Conservation (phyloP, 164 flowering plant species). For the Macadamia tetraphylla region DNA sequence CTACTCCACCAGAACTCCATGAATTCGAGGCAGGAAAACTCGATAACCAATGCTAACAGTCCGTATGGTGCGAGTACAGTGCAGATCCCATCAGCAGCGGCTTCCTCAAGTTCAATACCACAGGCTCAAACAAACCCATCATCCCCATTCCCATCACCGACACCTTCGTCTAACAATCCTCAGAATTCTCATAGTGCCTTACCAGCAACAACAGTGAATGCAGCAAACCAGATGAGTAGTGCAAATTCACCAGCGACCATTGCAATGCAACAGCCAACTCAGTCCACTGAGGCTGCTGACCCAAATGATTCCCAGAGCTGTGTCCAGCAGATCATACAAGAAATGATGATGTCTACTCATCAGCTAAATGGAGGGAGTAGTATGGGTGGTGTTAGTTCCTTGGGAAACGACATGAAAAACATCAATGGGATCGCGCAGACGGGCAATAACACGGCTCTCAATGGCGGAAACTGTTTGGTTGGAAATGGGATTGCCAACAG, state of each 20-base stretch:
- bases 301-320: conserved; percentile 79
- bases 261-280: conserved; percentile 40
- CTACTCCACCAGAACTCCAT: conserved; percentile 86
- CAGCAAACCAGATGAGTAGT: conserved; percentile 37
- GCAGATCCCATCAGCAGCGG: conserved; percentile 73
- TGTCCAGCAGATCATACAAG: conserved; percentile 84
- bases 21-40: conserved; percentile 67
- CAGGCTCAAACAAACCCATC: conserved; percentile 54
- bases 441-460: conserved; percentile 30
- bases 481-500: conserved; percentile 42
- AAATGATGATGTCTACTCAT: conserved; percentile 76
- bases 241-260: conserved; percentile 69
- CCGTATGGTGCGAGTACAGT: conserved; percentile 54
- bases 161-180: conserved; percentile 62
- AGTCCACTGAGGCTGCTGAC: conserved; percentile 58
- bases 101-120: conserved; percentile 50
- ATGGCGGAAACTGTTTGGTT: conserved; percentile 36
- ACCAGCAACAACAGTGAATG: conserved; percentile 44
- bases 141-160: conserved; percentile 69
- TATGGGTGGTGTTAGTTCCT: conserved; percentile 44
- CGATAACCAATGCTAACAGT: conserved; percentile 49
- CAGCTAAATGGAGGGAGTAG: conserved; percentile 58
- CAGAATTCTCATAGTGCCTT: conserved; percentile 44
- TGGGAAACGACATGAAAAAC: conserved; percentile 62
- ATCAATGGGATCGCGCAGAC: conserved; percentile 49